phyloP scores from a whole-genome alignment of 257 asterid species.

The Gentiana macrophylla region DNA sequence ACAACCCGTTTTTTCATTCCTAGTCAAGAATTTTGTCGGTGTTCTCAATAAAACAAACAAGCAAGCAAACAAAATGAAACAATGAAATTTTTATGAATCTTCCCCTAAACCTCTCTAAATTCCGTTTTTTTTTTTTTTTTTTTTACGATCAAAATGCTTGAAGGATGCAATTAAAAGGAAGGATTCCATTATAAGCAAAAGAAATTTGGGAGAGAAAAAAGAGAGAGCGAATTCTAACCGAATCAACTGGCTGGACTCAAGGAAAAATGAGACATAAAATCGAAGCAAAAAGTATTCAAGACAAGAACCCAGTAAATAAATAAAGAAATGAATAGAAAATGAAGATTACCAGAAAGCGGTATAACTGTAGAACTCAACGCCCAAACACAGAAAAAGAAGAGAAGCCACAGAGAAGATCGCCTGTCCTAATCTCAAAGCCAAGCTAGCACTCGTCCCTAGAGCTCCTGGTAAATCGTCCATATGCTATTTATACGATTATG shows the following conservation, averaged over 20 bases:
- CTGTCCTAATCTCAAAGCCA: conserved; percentile 90
- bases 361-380: conserved; percentile 80
- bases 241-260: too few relatives aligned
- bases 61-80: too few relatives aligned
- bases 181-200: background rate
- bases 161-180: too few relatives aligned
- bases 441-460: conserved; percentile 83
- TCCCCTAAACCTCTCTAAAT: too few relatives aligned
- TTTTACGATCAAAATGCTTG: too few relatives aligned
- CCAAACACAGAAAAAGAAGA: conserved; percentile 87
- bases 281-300: background rate
- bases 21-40: too few relatives aligned
- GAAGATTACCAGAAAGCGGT: conserved; percentile 81
- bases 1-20: too few relatives aligned
- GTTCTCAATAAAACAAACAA: too few relatives aligned
- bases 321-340: background rate
- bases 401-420: conserved; percentile 81
- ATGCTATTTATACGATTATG: conserved; percentile 4
- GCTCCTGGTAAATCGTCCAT: conserved; percentile 95
- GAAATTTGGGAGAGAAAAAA: background rate
- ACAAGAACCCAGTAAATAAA: background rate
- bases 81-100: too few relatives aligned
- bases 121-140: too few relatives aligned
- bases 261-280: background rate
- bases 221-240: background rate